Conservation (phyloP, 192 early-diverging fungal genomes). For the Coemansia sp. region DNA sequence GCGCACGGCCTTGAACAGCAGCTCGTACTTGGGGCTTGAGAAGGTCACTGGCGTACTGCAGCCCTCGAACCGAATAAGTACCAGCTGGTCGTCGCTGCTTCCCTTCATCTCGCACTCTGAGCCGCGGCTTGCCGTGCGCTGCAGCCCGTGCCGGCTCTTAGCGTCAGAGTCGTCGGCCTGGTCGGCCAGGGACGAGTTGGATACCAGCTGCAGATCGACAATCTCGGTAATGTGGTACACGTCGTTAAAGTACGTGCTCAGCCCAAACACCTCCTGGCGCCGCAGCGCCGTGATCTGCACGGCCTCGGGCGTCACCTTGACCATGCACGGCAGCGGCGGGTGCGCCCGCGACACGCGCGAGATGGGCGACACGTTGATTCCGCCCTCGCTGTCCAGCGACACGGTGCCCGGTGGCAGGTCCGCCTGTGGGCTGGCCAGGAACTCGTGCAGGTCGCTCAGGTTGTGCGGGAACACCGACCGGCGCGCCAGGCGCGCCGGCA, state of each 20-base stretch:
- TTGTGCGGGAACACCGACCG: conserved; percentile 65
- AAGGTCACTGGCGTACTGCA: conserved; percentile 60
- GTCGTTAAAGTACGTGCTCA: conserved; percentile 74
- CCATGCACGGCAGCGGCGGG: conserved; percentile 62
- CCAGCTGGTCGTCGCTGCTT: conserved; percentile 55
- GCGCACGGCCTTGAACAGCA: conserved; percentile 62
- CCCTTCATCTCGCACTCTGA: conserved; percentile 34
- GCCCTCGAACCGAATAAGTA: conserved; percentile 71
- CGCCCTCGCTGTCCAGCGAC: conserved; percentile 66
- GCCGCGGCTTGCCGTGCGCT: conserved; percentile 50
- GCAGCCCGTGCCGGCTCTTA: conserved; percentile 16
- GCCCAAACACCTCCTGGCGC: conserved; percentile 71
- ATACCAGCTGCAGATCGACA: conserved; percentile 54
- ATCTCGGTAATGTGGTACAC: conserved; percentile 82
- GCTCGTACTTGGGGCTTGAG: conserved; percentile 67
- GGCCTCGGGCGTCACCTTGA: conserved; percentile 76
- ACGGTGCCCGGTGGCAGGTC: conserved; percentile 71
- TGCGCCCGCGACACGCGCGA: conserved; percentile 63
- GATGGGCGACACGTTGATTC: conserved; percentile 59
- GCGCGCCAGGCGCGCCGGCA: conserved; percentile 54
- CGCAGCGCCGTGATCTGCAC: conserved; percentile 71
- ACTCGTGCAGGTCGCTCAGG: conserved; percentile 65
- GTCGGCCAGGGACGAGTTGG: too few species aligned
- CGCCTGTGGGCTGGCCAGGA: conserved; percentile 66
- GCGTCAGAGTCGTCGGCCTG: background rate